phyloP scores from a whole-genome alignment of 441 rosid species.

The Gossypium lobatum region DNA sequence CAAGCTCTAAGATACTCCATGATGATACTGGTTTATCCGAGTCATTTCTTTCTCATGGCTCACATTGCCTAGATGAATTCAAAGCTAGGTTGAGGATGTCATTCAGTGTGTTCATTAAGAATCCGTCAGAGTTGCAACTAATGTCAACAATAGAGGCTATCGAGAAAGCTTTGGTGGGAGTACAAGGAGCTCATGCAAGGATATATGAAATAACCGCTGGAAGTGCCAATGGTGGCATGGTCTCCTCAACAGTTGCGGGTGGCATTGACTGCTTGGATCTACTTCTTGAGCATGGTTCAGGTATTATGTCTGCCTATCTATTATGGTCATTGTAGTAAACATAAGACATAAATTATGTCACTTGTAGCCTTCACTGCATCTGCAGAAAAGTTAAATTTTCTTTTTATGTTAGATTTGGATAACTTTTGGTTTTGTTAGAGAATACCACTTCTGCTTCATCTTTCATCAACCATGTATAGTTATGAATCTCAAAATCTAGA shows the following conservation, averaged over 20 bases:
- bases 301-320: slow-evolving; percentile 26
- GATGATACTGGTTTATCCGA: slow-evolving; percentile 28
- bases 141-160: slow-evolving; percentile 63
- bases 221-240: slow-evolving; percentile 52
- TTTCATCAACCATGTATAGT: background rate
- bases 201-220: slow-evolving; percentile 50
- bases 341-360: background rate
- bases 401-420: slow-evolving; percentile 3
- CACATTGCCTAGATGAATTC: slow-evolving; percentile 51
- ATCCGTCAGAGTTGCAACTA: slow-evolving; percentile 58
- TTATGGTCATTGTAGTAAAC: slow-evolving; percentile 11
- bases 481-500: slow-evolving; percentile 4
- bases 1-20: slow-evolving; percentile 44
- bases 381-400: background rate
- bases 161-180: slow-evolving; percentile 80
- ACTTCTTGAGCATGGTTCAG: slow-evolving; percentile 72
- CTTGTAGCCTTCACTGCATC: background rate
- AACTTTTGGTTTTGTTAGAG: background rate
- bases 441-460: background rate
- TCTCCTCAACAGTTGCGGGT: slow-evolving; percentile 70
- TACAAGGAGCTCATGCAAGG: slow-evolving; percentile 38
- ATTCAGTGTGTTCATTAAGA: slow-evolving; percentile 51
- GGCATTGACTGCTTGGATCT: slow-evolving; percentile 87
- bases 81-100: slow-evolving; percentile 68
- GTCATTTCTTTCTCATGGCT: slow-evolving; percentile 30